Percentiles rank a stretch among this genome's conserved stretches.
Conservation (phyloP, 768 basidiomycete genomes). For the Postia placenta region DNA sequence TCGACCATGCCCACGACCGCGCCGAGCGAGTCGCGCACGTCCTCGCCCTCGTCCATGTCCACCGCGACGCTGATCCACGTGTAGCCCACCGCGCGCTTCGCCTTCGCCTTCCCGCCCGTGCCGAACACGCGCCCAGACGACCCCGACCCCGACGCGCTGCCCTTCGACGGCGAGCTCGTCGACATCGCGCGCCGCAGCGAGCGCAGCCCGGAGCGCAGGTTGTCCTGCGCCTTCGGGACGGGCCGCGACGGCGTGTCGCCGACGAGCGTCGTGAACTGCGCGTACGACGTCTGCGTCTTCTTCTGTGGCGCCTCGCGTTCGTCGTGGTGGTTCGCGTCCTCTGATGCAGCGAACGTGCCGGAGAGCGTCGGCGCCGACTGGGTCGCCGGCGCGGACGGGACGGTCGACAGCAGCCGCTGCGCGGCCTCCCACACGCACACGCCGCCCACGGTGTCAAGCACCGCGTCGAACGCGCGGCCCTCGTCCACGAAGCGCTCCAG, state of each 20-base stretch:
- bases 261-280: slow-evolving; percentile 76
- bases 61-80: slow-evolving; percentile 78
- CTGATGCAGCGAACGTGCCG: neutral
- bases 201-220: slow-evolving; percentile 68
- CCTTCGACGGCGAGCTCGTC: slow-evolving; percentile 4
- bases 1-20: slow-evolving; percentile 34
- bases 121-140: neutral
- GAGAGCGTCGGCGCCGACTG: slow-evolving; percentile 9
- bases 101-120: slow-evolving; percentile 1
- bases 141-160: slow-evolving; percentile 1
- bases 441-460: slow-evolving; percentile 82
- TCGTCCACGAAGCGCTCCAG: slow-evolving; percentile 46
- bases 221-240: slow-evolving; percentile 65
- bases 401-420: slow-evolving; percentile 45
- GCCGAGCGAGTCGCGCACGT: slow-evolving; percentile 50
- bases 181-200: slow-evolving; percentile 37
- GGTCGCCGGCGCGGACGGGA: slow-evolving; percentile 22
- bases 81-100: slow-evolving; percentile 53
- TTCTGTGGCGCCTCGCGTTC: slow-evolving; percentile 9
- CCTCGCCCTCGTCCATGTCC: slow-evolving; percentile 79
- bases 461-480: slow-evolving; percentile 65
- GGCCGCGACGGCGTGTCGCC: slow-evolving; percentile 62
- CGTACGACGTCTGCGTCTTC: slow-evolving; percentile 13
- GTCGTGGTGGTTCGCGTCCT: neutral
- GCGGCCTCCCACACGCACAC: slow-evolving; percentile 73